Conservation (phyloP, 192 early-diverging fungal genomes). For the Endogone sp. region DNA sequence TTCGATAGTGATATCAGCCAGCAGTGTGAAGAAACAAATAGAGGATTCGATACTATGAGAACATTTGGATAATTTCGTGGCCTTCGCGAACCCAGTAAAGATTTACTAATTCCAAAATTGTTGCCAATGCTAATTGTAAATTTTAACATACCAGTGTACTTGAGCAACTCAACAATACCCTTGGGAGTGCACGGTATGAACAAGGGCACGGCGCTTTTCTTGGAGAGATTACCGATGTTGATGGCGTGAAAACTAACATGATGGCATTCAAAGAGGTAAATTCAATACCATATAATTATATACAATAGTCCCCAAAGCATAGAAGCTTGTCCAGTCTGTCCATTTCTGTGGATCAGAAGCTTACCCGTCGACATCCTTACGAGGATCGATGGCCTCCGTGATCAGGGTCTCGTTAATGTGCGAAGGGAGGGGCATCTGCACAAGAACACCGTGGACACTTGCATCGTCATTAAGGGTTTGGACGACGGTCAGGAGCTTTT, state of each 20-base stretch:
- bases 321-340: neutral
- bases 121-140: conserved; percentile 7
- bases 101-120: conserved; percentile 11
- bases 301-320: neutral
- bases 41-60: too few relatives aligned
- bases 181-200: conserved; percentile 98
- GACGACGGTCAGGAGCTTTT: conserved; percentile 63
- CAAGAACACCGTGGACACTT: conserved; percentile 88
- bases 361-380: conserved; percentile 98
- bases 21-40: too few relatives aligned
- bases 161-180: conserved; percentile 85
- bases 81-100: too few relatives aligned
- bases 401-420: conserved; percentile 78
- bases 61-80: neutral
- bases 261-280: too few relatives aligned
- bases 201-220: conserved; percentile 70
- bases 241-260: conserved; percentile 76
- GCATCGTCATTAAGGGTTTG: conserved; percentile 75
- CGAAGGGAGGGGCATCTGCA: conserved; percentile 90
- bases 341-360: neutral
- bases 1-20: too few relatives aligned
- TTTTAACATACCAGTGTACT: conserved; percentile 44
- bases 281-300: neutral
- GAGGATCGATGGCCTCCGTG: conserved; percentile 78
- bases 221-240: conserved; percentile 91